Evolutionary conservation across 1,284 basidiomycete genomes (phyloP), one percentile per base, ranked within the genome.

Genomic region (Apiotrichum veenhuisii): DNA sequence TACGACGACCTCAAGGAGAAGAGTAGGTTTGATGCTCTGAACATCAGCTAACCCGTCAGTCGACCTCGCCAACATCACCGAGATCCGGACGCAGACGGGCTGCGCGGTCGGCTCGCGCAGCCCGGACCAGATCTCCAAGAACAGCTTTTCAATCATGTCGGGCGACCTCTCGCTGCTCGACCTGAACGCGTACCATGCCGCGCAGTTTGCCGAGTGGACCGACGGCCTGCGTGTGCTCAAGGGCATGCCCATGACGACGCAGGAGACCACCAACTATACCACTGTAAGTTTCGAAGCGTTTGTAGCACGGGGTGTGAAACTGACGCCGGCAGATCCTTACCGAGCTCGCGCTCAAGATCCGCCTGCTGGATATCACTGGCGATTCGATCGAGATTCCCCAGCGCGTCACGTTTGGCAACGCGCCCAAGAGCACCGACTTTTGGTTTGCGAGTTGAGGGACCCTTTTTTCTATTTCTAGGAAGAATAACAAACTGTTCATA

Each of bases 181-280:
- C 72, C 83, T 90, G 62, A 87, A 93, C 65, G 91, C 92, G 1
- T 84, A 89, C 11, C 89, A 94, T 73, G 82, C 85, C 52, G 86
- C 87, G 20, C 82, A 89, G 45, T 92, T 90, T 83, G 89, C 91
- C 23, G 94, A 98, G 77, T 98, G 94, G 94, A 90, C 90, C 1
- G 94, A 98, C 73, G 94, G 93, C 2, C 77, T 98, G 71, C 90
- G 91, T 67, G 90, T 95, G 83, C 80, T 95, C 46, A 80, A 87
- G 45, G 80, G 85, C 52, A 87, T 89, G 67, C 84, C 86, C 15
- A 58, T 61, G 56, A 80, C 85, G 17, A 91, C 89, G 17, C 83
- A 87, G 64, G 90, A 94, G 75, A 91, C 91, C 4, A 86, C 87
- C 36, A 86, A 86, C 44, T 91, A 91, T 68, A 87, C 46, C n/a